These are phyloP conservation scores for Babesia bigemina DNA, from an alignment of 169 alveolate genomes.

Conservation along the genomic window DNA sequence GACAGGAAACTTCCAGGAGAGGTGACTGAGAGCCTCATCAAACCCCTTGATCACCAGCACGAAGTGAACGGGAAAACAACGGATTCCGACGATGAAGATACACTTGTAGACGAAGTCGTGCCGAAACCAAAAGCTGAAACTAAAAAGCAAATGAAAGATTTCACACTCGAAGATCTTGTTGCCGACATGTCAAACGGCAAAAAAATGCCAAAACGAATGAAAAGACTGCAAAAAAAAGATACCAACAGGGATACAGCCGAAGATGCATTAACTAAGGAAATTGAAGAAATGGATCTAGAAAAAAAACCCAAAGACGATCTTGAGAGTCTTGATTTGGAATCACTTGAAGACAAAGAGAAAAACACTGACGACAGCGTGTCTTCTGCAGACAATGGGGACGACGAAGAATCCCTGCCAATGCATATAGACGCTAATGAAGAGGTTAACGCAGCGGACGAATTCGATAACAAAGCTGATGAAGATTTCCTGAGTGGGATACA, in stretches of 20 bases:
- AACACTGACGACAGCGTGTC: neutral
- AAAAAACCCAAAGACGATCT: neutral
- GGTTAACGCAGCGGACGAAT: neutral
- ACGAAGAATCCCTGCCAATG: neutral
- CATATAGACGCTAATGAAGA: too few species aligned
- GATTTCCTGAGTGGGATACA: neutral
- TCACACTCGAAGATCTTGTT: neutral
- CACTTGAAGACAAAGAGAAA: neutral
- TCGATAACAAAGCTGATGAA: neutral
- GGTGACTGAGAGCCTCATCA: neutral
- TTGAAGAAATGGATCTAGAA: neutral
- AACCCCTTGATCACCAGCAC: neutral
- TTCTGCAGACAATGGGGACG: neutral
- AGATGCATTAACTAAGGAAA: neutral
- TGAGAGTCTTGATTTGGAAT: neutral
- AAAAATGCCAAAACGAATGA: neutral
- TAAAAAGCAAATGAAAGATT: neutral
- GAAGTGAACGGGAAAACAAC: neutral
- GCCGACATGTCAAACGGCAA: neutral
- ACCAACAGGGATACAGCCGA: neutral
- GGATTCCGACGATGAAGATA: too few species aligned
- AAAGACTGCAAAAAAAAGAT: neutral
- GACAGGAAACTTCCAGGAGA: neutral
- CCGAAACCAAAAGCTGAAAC: too few species aligned
- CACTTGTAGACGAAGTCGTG: too few species aligned